A percentile compares a stretch with the other conserved stretches of the same genome.
phyloP scores from a whole-genome alignment of 257 asterid species.

The Linderniella brevidens region DNA sequence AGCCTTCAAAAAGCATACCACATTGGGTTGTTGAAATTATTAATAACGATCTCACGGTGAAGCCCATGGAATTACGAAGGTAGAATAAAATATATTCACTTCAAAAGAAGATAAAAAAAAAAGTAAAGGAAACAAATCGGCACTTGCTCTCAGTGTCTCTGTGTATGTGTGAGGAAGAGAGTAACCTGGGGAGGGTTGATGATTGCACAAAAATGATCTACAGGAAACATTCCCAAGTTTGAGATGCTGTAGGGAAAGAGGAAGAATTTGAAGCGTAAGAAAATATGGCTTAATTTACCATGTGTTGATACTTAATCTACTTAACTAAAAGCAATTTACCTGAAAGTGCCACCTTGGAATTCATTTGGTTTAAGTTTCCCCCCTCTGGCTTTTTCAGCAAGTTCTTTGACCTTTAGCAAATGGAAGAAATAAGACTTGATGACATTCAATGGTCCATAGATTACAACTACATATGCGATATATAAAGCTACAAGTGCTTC shows the following conservation, averaged over 20 bases:
- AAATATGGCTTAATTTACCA: no score
- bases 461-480: constrained; percentile 7
- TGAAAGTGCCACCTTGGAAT: constrained; percentile 98
- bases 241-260: constrained; percentile 59
- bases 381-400: constrained; percentile 86
- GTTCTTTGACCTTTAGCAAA: constrained; percentile 66
- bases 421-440: neutral
- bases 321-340: constrained; percentile 31
- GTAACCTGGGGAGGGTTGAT: constrained; percentile 96
- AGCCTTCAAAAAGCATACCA: constrained; percentile 43
- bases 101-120: no score
- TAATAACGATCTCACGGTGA: no score
- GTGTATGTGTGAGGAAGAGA: constrained; percentile 11
- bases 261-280: neutral
- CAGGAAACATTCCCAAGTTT: constrained; percentile 99
- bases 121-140: no score
- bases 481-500: neutral
- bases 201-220: constrained; percentile 89
- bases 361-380: constrained; percentile 94
- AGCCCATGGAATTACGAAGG: no score
- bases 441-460: constrained; percentile 5
- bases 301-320: no score
- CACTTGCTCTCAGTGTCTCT: neutral
- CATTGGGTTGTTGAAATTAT: no score
- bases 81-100: no score